These are phyloP conservation scores for Candida easanensis DNA, from an alignment of 805 yeast genomes.

Conservation along the genomic window DNA sequence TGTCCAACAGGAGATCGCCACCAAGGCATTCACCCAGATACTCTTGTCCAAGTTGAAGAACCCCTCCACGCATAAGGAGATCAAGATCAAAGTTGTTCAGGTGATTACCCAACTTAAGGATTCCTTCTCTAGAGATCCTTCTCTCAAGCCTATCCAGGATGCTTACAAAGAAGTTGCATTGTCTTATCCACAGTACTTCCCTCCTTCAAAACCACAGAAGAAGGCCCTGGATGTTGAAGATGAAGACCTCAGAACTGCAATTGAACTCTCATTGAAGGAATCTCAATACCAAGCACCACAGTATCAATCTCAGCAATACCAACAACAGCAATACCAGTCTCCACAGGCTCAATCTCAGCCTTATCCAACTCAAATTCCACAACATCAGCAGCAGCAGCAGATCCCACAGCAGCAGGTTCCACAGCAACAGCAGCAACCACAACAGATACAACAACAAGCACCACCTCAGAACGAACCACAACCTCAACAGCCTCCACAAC, in stretches of 20 bases:
- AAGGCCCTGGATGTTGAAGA: constrained; percentile 61
- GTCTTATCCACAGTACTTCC: constrained; percentile 37
- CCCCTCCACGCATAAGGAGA: constrained; percentile 56
- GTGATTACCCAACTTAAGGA: constrained; percentile 63
- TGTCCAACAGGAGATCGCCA: constrained; percentile 59
- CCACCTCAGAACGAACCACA: too few relatives aligned
- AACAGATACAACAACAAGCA: constrained; percentile 9
- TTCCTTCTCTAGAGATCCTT: constrained; percentile 71
- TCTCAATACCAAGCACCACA: too few relatives aligned
- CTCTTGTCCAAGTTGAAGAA: constrained; percentile 52
- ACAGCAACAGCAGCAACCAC: constrained; percentile 20
- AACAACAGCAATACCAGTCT: constrained; percentile 14
- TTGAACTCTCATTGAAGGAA: constrained; percentile 59
- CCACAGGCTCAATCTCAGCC: constrained; percentile 16
- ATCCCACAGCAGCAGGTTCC: constrained; percentile 7
- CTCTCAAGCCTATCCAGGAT: constrained; percentile 65
- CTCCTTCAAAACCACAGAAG: constrained; percentile 61
- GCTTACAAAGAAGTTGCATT: constrained; percentile 49
- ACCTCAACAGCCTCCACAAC: constrained; percentile 23
- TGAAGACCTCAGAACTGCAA: constrained; percentile 71
- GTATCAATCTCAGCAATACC: constrained; percentile 19
- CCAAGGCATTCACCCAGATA: constrained; percentile 48
- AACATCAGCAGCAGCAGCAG: constrained; percentile 18
- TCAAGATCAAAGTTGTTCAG: constrained; percentile 64
- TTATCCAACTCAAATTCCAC: background rate